phyloP scores from a whole-genome alignment of 495 filamentous ascomycete genomes.

The Hapsidospora chrysogenum region DNA sequence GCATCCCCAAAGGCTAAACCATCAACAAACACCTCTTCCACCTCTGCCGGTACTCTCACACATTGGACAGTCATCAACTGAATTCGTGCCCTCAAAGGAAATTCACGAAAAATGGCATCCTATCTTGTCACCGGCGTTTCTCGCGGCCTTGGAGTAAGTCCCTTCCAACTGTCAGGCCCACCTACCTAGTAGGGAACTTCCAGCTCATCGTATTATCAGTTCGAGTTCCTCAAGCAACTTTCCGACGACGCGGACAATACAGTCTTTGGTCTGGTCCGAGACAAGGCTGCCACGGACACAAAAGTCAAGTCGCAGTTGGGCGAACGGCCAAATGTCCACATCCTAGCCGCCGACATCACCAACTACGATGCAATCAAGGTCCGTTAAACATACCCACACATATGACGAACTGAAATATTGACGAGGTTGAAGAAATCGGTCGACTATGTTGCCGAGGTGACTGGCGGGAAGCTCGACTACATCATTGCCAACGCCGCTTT shows the following conservation, averaged over 20 bases:
- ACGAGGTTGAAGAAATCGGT: constrained; percentile 11
- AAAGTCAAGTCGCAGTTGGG: constrained; percentile 5
- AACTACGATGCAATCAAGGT: constrained; percentile 18
- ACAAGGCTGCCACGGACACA: constrained; percentile 10
- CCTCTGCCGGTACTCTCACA: not conserved
- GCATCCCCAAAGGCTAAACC: not conserved
- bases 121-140: constrained; percentile 17
- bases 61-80: not conserved
- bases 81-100: no score
- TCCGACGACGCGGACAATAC: constrained; percentile 11
- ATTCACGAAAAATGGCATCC: constrained; percentile 17
- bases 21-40: not conserved
- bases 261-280: constrained; percentile 22
- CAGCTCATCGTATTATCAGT: not conserved
- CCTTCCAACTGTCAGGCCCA: not conserved
- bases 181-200: not conserved
- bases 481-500: constrained; percentile 35
- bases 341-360: constrained; percentile 27
- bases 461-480: constrained; percentile 28
- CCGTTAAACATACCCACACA: not conserved
- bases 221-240: constrained; percentile 17
- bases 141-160: constrained; percentile 14
- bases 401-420: not conserved
- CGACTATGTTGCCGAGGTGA: constrained; percentile 13
- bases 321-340: constrained; percentile 22